Evolutionary conservation across 495 filamentous ascomycete genomes (phyloP), one percentile per base, ranked within the genome.

Genomic region (Penicillium diatomitis): DNA sequence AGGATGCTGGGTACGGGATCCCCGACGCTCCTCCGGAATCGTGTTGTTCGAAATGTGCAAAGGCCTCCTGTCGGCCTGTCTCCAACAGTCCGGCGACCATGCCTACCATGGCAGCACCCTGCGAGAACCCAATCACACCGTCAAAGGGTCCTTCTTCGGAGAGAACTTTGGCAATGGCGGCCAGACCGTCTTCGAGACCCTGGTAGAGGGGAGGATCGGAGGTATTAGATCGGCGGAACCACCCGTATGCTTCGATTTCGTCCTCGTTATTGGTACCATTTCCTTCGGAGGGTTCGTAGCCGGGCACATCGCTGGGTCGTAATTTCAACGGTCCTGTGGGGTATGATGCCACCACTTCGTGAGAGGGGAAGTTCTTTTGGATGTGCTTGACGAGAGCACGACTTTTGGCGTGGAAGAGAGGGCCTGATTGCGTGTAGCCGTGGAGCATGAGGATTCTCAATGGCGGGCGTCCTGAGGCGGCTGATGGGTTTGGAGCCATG

Each of bases 401-500:
- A 53, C 86, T 91, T 74, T 96, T 97, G 66, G 85, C 78, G 69
- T 81, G 83, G 81, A 96, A 97, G 61, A 88, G 70, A 2, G 81
- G 62, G 32, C 90, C 89, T 32, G 88, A 90, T 75, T 97, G 92
- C 1, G 91, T 96, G 80, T 85, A 97, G 67, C 91, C 74, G 46
- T 76, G 72, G 36, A 78, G 71, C 74, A 81, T 65, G 68, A 83
- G 56, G 68, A 81, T 64, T 70, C 76, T 72, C 59, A 77, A 60
- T 36, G 72, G 61, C 58, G 70, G 50, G 57, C 65, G 57, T 37
- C 48, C 32, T 8, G 50, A 46, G 46, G 41, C 43, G 4, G 20
- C 20, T 20, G 56, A 34, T 5, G 51, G 47, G n/a, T 52, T 56
- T 2, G 58, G 52, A 0, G 54, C 58, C 61, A 64, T 66, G 39